A percentile compares a stretch with the other conserved stretches of the same genome.
These are phyloP conservation scores for Lagenidium giganteum DNA, from an alignment of 352 stramenopile genomes.

Conservation along the genomic window DNA sequence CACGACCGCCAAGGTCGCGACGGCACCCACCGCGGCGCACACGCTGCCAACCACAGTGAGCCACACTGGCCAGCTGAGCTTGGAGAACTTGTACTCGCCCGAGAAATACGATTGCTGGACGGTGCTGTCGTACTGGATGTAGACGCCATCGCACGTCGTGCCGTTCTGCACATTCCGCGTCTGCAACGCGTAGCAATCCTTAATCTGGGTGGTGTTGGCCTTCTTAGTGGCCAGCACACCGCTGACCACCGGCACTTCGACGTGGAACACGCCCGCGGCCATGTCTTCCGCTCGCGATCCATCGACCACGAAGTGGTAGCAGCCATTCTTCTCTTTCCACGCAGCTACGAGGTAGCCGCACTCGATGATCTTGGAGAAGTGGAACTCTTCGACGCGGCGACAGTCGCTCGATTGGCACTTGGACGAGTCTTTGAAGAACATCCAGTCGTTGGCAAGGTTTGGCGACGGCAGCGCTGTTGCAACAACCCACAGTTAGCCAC, in stretches of 20 bases:
- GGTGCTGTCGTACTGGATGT: conserved; percentile 57
- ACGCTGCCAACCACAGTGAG: conserved; percentile 54
- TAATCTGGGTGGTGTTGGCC: conserved; percentile 17
- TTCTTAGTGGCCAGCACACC: conserved; percentile 17
- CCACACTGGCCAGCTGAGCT: conserved; percentile 44
- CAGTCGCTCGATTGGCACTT: conserved; percentile 63
- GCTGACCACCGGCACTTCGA: conserved; percentile 27
- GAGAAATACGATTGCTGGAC: conserved; percentile 50
- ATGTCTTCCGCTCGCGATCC: conserved; percentile 59
- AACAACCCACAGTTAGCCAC: neutral
- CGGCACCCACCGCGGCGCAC: conserved; percentile 33
- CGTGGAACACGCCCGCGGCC: conserved; percentile 61
- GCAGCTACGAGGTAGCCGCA: conserved; percentile 60
- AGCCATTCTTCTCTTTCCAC: conserved; percentile 50
- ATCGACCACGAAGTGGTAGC: conserved; percentile 74
- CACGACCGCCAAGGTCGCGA: conserved; percentile 41
- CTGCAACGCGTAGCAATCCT: conserved; percentile 62
- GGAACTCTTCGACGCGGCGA: conserved; percentile 45
- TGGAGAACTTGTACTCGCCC: conserved; percentile 54
- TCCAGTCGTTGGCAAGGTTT: conserved; percentile 59
- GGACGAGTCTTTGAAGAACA: conserved; percentile 54
- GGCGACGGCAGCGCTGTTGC: conserved; percentile 27
- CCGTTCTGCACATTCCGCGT: conserved; percentile 61
- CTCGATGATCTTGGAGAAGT: conserved; percentile 54
- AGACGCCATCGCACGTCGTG: conserved; percentile 54